Evolutionary conservation across 805 yeast species (phyloP).

Genomic region (Pichia eremophila): DNA sequence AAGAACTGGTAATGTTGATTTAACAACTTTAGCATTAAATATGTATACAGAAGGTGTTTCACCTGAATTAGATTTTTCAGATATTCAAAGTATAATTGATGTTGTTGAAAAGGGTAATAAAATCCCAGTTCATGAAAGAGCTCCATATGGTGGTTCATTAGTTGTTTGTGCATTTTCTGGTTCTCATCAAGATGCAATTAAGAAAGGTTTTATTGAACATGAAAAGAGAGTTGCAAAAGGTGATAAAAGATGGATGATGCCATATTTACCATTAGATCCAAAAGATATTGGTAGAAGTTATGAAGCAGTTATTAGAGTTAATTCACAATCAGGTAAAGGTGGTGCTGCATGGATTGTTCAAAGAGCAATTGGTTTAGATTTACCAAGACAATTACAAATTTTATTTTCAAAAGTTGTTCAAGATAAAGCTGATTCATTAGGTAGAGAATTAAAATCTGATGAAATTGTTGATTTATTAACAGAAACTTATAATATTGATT

Average conservation of each 20-base stretch:
- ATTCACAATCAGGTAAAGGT: slow-evolving; percentile 83
- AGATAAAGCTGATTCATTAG: slow-evolving; percentile 50
- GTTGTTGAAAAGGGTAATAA: slow-evolving; percentile 70
- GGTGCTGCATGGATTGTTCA: slow-evolving; percentile 80
- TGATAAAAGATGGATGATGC: slow-evolving; percentile 53
- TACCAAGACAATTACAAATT: slow-evolving; percentile 65
- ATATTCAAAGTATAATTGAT: slow-evolving; percentile 55
- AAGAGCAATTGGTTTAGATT: slow-evolving; percentile 60
- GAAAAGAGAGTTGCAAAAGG: slow-evolving; percentile 40
- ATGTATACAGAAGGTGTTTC: slow-evolving; percentile 71
- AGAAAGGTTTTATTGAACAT: slow-evolving; percentile 35
- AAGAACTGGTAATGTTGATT: slow-evolving; percentile 77
- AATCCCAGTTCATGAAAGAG: slow-evolving; percentile 64
- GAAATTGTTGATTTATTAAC: slow-evolving; percentile 56
- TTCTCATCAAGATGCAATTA: slow-evolving; percentile 31
- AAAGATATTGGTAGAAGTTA: slow-evolving; percentile 72
- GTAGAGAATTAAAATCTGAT: slow-evolving; percentile 59
- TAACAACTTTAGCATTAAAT: slow-evolving; percentile 66
- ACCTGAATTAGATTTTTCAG: slow-evolving; percentile 65
- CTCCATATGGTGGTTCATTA: slow-evolving; percentile 73
- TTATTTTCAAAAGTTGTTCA: slow-evolving; percentile 60
- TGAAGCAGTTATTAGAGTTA: slow-evolving; percentile 76
- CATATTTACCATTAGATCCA: slow-evolving; percentile 75
- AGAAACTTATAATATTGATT: slow-evolving; percentile 42
- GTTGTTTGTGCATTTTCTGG: slow-evolving; percentile 77